phyloP scores from a whole-genome alignment of 192 early-diverging fungal species.

The Coemansia sp. region DNA sequence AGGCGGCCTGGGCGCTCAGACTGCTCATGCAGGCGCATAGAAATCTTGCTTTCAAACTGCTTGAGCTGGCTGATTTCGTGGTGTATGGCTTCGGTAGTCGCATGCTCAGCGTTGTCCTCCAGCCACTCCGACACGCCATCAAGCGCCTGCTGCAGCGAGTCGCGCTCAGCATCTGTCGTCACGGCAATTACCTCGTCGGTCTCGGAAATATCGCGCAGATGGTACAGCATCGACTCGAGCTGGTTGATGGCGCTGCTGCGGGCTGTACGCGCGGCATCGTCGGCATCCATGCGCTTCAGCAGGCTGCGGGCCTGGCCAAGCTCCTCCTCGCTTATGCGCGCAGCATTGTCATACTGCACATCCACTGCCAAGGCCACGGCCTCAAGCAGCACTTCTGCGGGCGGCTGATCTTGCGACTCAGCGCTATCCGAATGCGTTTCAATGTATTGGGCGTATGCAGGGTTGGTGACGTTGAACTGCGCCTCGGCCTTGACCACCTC shows the following conservation, averaged over 20 bases:
- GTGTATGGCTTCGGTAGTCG: slow-evolving; percentile 50
- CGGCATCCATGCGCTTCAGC: slow-evolving; percentile 67
- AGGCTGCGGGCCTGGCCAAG: slow-evolving; percentile 51
- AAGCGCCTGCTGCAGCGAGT: slow-evolving; percentile 57
- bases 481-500: slow-evolving; percentile 60
- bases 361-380: slow-evolving; percentile 60
- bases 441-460: slow-evolving; percentile 25
- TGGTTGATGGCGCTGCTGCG: slow-evolving; percentile 83
- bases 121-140: slow-evolving; percentile 78
- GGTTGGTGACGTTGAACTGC: slow-evolving; percentile 52
- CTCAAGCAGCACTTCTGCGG: slow-evolving; percentile 19
- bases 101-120: slow-evolving; percentile 73
- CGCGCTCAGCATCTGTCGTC: slow-evolving; percentile 71
- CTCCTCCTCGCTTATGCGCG: slow-evolving; percentile 49
- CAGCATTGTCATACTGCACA: slow-evolving; percentile 56
- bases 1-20: slow-evolving; percentile 58
- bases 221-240: slow-evolving; percentile 90
- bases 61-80: slow-evolving; percentile 41
- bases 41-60: slow-evolving; percentile 48
- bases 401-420: slow-evolving; percentile 37
- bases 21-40: slow-evolving; percentile 54
- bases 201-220: slow-evolving; percentile 75
- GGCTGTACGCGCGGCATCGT: slow-evolving; percentile 65
- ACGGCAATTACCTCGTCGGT: slow-evolving; percentile 68
- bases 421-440: slow-evolving; percentile 50